Evolutionary conservation across 208 protist genomes (phyloP), one percentile per base, ranked within the genome.

Genomic region (Leishmania arabica): DNA sequence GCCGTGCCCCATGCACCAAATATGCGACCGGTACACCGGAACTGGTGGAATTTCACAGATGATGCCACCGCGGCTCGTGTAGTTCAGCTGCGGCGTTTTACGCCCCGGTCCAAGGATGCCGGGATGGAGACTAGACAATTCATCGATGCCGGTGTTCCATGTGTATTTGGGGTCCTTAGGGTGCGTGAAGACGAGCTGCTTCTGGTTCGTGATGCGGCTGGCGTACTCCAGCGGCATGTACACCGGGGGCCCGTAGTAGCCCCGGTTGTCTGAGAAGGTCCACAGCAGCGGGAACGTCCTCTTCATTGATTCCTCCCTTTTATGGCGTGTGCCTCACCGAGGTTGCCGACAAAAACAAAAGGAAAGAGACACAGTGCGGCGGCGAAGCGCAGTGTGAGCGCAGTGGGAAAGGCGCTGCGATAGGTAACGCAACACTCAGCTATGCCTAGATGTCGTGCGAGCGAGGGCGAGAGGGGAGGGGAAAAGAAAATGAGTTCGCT

Each of bases 161-260:
- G 85, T 89, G 79, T 93, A 96, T 87, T 97, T 97, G n/a, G 94
- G 94, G 58, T 97, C 94, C 11, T 84, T 88, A 8, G 94, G 94
- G 78, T 96, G 92, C 24, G 92, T 97, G 79, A 97, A 96, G 6
- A 82, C 78, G 37, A 96, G 88, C 64, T 90, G 92, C 79, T 96
- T 97, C 58, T 86, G 91, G 66, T 96, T 96, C 2, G 92, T 94
- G 47, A 97, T 88, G 24, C 94, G 94, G 45, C 87, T 94, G 34
- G 94, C 89, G 81, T 96, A 97, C 90, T 96, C 92, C 53, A 95
- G 58, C 24, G 94, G 94, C 90, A 97, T 96, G 84, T 96, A 96
- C 17, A 97, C 80, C 37, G 92, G 92, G 17, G 94, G 94, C 66
- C 94, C 92, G 83, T 93, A 97, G 84, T 95, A 92, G 71, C 94